These are phyloP conservation scores for Gossypium sturtianum DNA, from an alignment of 345 rosid species.

Conservation along the genomic window DNA sequence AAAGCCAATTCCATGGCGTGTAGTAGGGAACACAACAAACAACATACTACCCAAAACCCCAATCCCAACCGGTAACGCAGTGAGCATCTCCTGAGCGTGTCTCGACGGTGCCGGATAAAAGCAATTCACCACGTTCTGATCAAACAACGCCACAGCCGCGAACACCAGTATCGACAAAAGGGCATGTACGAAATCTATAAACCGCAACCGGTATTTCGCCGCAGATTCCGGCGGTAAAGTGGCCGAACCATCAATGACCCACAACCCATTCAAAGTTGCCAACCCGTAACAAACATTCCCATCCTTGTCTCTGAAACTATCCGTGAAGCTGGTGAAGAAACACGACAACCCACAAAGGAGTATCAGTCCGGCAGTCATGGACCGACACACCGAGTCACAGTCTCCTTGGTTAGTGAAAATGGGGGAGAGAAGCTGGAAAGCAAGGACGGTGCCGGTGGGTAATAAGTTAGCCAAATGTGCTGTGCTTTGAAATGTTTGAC, in stretches of 20 bases:
- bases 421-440: slow-evolving; percentile 82
- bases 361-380: slow-evolving; percentile 52
- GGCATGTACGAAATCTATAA: slow-evolving; percentile 75
- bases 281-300: slow-evolving; percentile 72
- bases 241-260: slow-evolving; percentile 80
- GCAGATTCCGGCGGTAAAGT: slow-evolving; percentile 50
- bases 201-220: slow-evolving; percentile 40
- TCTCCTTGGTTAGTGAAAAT: slow-evolving; percentile 68
- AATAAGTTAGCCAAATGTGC: slow-evolving; percentile 84
- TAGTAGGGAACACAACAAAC: slow-evolving; percentile 74
- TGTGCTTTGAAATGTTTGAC: slow-evolving; percentile 82
- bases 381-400: slow-evolving; percentile 53
- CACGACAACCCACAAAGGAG: slow-evolving; percentile 65
- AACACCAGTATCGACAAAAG: slow-evolving; percentile 75
- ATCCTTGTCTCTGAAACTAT: slow-evolving; percentile 64
- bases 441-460: slow-evolving; percentile 90
- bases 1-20: slow-evolving; percentile 89
- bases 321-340: slow-evolving; percentile 69
- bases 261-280: slow-evolving; percentile 59
- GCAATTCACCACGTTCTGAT: slow-evolving; percentile 63
- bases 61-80: slow-evolving; percentile 71
- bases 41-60: slow-evolving; percentile 74
- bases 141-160: slow-evolving; percentile 66
- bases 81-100: slow-evolving; percentile 60
- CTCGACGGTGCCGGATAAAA: slow-evolving; percentile 73